Base-by-base conservation (phyloP, 352 stramenopile species). In the Discostella stelligera region DNA sequence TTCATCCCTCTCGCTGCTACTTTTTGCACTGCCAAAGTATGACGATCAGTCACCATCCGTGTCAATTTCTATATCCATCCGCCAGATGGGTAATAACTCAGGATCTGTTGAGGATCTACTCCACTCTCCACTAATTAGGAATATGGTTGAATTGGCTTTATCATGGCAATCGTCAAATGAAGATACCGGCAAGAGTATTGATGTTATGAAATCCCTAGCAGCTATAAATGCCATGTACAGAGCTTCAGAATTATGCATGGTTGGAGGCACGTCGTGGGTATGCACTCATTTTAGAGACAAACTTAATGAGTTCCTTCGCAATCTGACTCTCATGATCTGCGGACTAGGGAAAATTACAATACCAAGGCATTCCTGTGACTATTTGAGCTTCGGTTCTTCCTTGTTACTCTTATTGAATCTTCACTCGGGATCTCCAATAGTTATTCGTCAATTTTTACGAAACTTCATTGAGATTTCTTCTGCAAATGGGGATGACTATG, bases 21-120 rank as follows among this genome's bases (percentile, higher is more conserved):
- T 85, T 60, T 64, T 85, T 48, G 23, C 25, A 30, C 60, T 85
- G 14, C 71, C 71, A 10, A 56, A 55, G 56, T 68, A 81, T 20
- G 39, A 49, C 18, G 30, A 65, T 23, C 64, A 75, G 52, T 60
- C 62, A 41, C 30, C 53, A 20, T 39, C 41, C 4, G 27, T 49
- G 5, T 74, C 69, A 48, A 41, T 74, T 0, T 75, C 61, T 7
- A 62, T 62, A 10, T 85, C 71, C n/a, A 81, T 81, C 59, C 67
- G 72, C 13, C 68, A 85, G n/a, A 85, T 85, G 63, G 72, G 71
- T 14, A 58, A 70, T 23, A 71, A 21, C 18, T 49, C 61, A 21
- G 72, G 71, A 16, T 73, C 68, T 13, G 68, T 85, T 55, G 54
- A 65, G 55, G 78, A 85, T 77, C 23, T 85, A 30, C 48, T 85